Conservation (phyloP, 2,329 filamentous ascomycete species). For the Xylariaceae sp. region DNA sequence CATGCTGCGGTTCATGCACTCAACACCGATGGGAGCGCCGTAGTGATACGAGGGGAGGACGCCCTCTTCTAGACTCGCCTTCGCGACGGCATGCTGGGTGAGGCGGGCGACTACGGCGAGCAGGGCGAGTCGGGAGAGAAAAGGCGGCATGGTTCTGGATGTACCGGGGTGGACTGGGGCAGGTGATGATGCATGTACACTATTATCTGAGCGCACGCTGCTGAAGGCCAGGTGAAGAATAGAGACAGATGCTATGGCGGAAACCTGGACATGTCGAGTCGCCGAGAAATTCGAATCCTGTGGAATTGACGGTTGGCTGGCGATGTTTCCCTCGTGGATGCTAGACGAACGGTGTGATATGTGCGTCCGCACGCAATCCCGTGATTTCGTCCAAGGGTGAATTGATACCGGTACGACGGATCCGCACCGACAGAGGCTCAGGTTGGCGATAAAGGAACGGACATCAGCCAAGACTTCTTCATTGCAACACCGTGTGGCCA, state of each 20-base stretch:
- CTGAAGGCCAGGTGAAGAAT: neutral
- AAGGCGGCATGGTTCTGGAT: constrained; percentile 25
- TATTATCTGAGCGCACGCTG: neutral
- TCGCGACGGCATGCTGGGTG: constrained; percentile 16
- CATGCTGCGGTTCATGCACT: constrained; percentile 72
- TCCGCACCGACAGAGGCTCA: too few species aligned
- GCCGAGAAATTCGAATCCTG: neutral
- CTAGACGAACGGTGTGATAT: neutral
- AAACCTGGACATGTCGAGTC: constrained; percentile 15
- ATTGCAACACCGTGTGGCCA: too few species aligned
- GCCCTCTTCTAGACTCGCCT: constrained; percentile 34
- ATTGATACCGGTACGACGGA: too few species aligned
- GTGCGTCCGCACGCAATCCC: too few species aligned
- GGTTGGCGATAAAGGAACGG: too few species aligned
- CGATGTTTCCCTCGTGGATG: neutral
- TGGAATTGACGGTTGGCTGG: neutral
- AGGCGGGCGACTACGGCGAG: constrained; percentile 17
- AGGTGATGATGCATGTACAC: constrained; percentile 11
- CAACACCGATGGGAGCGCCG: constrained; percentile 63
- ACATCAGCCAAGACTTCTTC: too few species aligned
- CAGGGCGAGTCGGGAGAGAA: constrained; percentile 20
- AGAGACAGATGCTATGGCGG: constrained; percentile 1
- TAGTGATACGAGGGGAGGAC: constrained; percentile 60
- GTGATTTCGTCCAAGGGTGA: too few species aligned
- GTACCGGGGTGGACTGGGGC: constrained; percentile 2